Evolutionary conservation across 352 stramenopile species (phyloP).

Genomic region (Pythium monospermum): DNA sequence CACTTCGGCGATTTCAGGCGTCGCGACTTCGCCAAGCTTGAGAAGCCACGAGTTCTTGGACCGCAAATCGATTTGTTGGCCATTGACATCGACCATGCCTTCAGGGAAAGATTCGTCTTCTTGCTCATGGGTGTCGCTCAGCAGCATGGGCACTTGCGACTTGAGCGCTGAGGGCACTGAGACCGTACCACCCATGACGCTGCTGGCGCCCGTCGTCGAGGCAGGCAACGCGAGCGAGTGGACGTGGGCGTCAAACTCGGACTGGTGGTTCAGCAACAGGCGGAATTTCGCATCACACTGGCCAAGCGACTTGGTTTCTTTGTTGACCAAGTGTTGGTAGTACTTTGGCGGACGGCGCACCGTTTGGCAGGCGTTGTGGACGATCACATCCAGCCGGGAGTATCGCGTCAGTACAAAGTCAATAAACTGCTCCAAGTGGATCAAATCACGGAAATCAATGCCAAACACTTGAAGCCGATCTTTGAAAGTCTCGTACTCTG

Average conservation of each 20-base stretch:
- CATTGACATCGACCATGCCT: conserved; percentile 92
- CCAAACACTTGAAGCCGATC: conserved; percentile 94
- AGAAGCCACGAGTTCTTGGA: conserved; percentile 94
- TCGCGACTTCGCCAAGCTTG: conserved; percentile 92
- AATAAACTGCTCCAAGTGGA: conserved; percentile 94
- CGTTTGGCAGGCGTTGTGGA: conserved; percentile 98
- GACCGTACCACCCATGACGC: conserved; percentile 13
- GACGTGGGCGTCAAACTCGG: conserved; percentile 68
- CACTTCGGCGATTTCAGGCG: conserved; percentile 80
- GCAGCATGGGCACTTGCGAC: conserved; percentile 75
- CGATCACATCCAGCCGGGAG: conserved; percentile 93
- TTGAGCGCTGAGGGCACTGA: conserved; percentile 72
- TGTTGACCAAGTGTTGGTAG: conserved; percentile 90
- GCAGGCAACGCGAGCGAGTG: conserved; percentile 49
- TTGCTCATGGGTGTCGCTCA: conserved; percentile 63
- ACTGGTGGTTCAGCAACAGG: conserved; percentile 73
- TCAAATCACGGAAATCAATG: conserved; percentile 95
- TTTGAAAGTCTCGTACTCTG: conserved; percentile 92
- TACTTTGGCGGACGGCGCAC: conserved; percentile 92
- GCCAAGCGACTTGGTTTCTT: conserved; percentile 67
- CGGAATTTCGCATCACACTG: conserved; percentile 46
- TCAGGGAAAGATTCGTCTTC: conserved; percentile 50
- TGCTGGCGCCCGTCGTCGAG: conserved; percentile 19
- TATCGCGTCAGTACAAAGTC: conserved; percentile 72
- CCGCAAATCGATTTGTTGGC: conserved; percentile 94